Conservation (phyloP, 345 rosid species). For the Sisymbrium altissimum region DNA sequence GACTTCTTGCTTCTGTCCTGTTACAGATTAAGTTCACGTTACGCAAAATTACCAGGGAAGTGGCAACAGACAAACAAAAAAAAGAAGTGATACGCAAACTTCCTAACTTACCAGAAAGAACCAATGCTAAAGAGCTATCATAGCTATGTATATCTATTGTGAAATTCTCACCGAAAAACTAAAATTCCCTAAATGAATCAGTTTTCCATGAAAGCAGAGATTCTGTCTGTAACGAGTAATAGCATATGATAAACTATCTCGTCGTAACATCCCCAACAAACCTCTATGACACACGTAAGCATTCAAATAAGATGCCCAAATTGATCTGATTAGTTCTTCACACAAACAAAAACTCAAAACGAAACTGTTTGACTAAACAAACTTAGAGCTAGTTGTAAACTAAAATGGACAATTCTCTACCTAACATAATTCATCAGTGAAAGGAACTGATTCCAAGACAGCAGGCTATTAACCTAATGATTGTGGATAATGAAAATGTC, state of each 20-base stretch:
- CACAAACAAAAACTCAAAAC: neutral
- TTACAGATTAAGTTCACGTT: neutral
- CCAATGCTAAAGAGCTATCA: neutral
- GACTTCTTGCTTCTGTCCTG: conserved; percentile 90
- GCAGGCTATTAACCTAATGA: neutral
- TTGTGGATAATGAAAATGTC: too few species aligned
- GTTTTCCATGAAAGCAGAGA: neutral
- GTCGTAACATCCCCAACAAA: neutral
- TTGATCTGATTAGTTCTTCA: neutral
- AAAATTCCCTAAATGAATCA: neutral
- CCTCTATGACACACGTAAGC: neutral
- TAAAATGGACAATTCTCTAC: neutral
- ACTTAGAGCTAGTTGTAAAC: neutral
- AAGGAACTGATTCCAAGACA: neutral
- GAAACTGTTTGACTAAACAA: neutral
- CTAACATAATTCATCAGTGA: neutral
- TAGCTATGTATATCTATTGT: neutral
- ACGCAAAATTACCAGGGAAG: neutral
- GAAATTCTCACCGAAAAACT: neutral
- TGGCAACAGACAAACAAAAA: neutral
- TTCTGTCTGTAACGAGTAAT: neutral
- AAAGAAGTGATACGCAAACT: neutral
- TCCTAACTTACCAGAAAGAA: neutral
- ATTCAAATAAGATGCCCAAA: neutral
- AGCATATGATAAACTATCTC: neutral